Conservation (phyloP, 2,329 filamentous ascomycete genomes). For the Monosporascus sp. region DNA sequence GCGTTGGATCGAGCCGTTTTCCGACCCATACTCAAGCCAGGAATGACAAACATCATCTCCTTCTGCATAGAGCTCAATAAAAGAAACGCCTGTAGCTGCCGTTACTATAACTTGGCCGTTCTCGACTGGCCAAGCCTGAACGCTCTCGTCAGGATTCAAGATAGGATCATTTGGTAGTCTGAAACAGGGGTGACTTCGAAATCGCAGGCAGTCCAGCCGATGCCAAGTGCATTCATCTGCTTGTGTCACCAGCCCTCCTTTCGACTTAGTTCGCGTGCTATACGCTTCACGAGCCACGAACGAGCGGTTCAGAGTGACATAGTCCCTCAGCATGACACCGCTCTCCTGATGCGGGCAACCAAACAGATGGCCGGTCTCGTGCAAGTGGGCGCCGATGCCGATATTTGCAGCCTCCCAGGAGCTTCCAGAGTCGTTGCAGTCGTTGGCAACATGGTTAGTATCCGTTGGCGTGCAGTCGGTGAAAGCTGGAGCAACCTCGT, state of each 20-base stretch:
- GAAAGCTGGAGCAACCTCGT: constrained; percentile 86
- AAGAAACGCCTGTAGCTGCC: constrained; percentile 76
- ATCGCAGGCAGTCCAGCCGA: constrained; percentile 79
- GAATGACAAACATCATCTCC: constrained; percentile 74
- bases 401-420: constrained; percentile 96
- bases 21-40: constrained; percentile 75
- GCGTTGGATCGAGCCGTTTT: constrained; percentile 58
- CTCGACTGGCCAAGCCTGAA: constrained; percentile 84
- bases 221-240: constrained; percentile 91
- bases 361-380: constrained; percentile 85
- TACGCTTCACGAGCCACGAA: constrained; percentile 80
- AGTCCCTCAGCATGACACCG: constrained; percentile 90
- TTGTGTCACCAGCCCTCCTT: constrained; percentile 67
- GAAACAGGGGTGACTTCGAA: constrained; percentile 88
- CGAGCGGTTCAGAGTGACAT: constrained; percentile 75
- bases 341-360: constrained; percentile 85
- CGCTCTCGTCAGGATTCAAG: constrained; percentile 61
- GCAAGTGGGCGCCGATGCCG: constrained; percentile 87
- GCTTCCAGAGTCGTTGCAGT: constrained; percentile 80
- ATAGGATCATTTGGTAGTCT: constrained; percentile 69
- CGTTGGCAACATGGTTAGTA: constrained; percentile 72
- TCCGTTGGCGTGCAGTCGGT: constrained; percentile 88
- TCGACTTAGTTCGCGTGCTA: constrained; percentile 79
- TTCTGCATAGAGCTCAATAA: constrained; percentile 75
- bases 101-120: constrained; percentile 70